Evolutionary conservation across 495 filamentous ascomycete genomes (phyloP), one percentile per base, ranked within the genome.

Genomic region (Jackrogersella minutella): DNA sequence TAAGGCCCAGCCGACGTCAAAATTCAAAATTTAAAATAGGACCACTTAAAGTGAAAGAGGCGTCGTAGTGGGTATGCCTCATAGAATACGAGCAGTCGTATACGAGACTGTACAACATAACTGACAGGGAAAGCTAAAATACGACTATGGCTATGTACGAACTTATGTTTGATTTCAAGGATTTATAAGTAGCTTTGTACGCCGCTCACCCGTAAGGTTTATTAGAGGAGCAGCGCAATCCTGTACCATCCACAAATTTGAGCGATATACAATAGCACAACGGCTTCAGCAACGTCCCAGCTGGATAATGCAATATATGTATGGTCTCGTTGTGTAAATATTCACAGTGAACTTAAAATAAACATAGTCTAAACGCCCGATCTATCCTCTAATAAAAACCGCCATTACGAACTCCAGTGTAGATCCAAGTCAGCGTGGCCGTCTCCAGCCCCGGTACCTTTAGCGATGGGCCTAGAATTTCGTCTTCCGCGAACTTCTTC

Each of bases 371-470:
- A 34, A 34, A 10, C 11, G 3, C 19, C 22, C 30, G n/a, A 0
- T 22, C 37, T 33, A 28, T 22, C 5, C 8, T 13, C 34, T 26
- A 66, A 36, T 62, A 66, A 33, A 66, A 50, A 1, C 22, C 54
- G 6, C 58, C 62, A 21, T 66, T 59, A 3, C 62, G 14, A 17
- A 70, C 58, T 7, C 65, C 66, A 1, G 71, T 69, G 17, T 72
- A 74, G 31, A 72, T 68, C 72, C 72, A 74, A 46, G 69, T 72
- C 36, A 74, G 14, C 2, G 72, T 74, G 0, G 72, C 72, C 5
- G 69, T 72, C 63, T 74, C 69, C 7, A 74, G 16, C 4, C 51
- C 58, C 0, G 72, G 72, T 10, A 74, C 58, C 62, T 49, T 46
- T 3, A 54, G 19, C 17, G 54, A 41, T 33, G 55, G 36, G n/a